A percentile compares a stretch with the other conserved stretches of the same genome.
These are phyloP conservation scores for Diplodia mutila DNA, from an alignment of 2,329 filamentous ascomycete genomes.

Conservation along the genomic window DNA sequence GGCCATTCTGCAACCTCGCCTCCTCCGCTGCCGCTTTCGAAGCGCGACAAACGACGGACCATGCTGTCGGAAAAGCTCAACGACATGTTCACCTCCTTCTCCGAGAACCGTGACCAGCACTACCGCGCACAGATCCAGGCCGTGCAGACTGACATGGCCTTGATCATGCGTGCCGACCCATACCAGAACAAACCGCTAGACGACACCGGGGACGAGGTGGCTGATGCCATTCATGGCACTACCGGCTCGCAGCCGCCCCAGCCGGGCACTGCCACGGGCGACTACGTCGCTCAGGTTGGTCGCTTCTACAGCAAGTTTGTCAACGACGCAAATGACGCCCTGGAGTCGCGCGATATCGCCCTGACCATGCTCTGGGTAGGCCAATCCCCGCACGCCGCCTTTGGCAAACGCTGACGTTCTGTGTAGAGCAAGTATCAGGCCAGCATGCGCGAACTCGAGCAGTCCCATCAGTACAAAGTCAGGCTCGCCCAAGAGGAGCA, in stretches of 20 bases:
- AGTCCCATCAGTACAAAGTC: conserved; percentile 61
- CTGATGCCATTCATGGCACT: conserved; percentile 58
- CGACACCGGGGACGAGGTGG: conserved; percentile 67
- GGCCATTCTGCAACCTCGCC: conserved; percentile 48
- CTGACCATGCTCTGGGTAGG: conserved; percentile 80
- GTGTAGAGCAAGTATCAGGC: conserved; percentile 61
- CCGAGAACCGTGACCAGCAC: conserved; percentile 76
- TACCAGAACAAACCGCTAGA: conserved; percentile 73
- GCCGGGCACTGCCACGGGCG: conserved; percentile 65
- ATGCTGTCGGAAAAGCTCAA: conserved; percentile 78
- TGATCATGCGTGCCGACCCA: conserved; percentile 83
- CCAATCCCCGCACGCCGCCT: background rate
- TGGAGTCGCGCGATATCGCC: conserved; percentile 85
- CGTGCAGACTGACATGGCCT: conserved; percentile 86
- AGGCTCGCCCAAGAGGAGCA: conserved; percentile 67
- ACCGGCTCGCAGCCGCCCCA: conserved; percentile 47
- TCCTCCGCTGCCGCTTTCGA: conserved; percentile 67
- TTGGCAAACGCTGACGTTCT: conserved; percentile 28
- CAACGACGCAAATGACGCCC: conserved; percentile 81
- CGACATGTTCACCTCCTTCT: conserved; percentile 76
- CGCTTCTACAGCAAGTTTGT: conserved; percentile 85
- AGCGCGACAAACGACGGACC: conserved; percentile 87
- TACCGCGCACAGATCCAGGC: conserved; percentile 90
- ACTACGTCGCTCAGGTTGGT: conserved; percentile 67
- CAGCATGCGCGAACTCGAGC: conserved; percentile 59